Conservation (phyloP, 768 basidiomycete species). For the Dioszegia crocea region DNA sequence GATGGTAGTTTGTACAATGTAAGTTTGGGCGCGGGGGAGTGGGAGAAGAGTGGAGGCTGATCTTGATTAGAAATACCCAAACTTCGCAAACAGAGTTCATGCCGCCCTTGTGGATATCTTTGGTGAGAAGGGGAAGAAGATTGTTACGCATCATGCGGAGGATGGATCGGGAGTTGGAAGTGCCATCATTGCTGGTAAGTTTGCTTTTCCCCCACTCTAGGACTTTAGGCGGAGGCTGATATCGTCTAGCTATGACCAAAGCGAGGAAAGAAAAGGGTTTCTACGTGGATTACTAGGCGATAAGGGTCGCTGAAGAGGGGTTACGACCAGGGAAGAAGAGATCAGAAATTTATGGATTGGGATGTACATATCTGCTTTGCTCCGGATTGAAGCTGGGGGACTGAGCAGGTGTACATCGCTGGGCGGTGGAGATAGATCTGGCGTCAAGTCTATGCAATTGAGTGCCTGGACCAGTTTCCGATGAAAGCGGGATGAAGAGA, state of each 20-base stretch:
- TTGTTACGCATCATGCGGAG: conserved; percentile 76
- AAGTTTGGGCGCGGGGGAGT: conserved; percentile 39
- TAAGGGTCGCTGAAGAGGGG: neutral
- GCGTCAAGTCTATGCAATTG: too few species aligned
- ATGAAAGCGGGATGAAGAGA: too few species aligned
- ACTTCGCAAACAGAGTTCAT: conserved; percentile 87
- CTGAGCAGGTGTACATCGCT: too few species aligned
- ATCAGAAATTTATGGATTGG: neutral
- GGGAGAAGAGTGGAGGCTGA: neutral
- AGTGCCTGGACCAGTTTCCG: too few species aligned
- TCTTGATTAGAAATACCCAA: conserved; percentile 80
- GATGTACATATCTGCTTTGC: neutral
- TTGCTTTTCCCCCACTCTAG: neutral
- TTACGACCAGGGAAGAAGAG: neutral
- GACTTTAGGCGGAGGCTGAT: neutral
- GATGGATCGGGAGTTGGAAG: conserved; percentile 93
- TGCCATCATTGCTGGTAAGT: conserved; percentile 83
- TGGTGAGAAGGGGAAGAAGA: conserved; percentile 86
- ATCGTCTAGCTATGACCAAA: conserved; percentile 76
- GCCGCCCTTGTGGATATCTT: conserved; percentile 91
- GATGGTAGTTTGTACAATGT: conserved; percentile 96
- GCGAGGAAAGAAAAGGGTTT: conserved; percentile 64
- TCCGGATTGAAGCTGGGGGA: too few species aligned
- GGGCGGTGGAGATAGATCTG: too few species aligned
- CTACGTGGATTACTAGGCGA: conserved; percentile 46